Conservation (phyloP, 345 rosid genomes). For the Dimocarpus longan region DNA sequence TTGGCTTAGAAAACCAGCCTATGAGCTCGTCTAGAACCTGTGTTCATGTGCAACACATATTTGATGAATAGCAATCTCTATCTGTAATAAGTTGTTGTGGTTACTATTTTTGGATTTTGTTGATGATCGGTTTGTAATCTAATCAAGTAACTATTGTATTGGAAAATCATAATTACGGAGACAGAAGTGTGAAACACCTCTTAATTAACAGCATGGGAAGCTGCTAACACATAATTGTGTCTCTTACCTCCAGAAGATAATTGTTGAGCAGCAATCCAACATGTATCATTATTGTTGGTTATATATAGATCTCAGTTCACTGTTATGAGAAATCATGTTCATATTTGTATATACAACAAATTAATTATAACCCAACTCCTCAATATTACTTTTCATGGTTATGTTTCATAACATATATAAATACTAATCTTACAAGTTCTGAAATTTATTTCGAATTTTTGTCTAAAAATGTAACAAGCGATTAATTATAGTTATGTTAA, state of each 20-base stretch:
- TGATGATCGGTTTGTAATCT: neutral
- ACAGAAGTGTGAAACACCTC: slow-evolving; percentile 11
- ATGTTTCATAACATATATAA: too few relatives aligned
- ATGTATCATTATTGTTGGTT: slow-evolving; percentile 5
- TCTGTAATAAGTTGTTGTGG: neutral
- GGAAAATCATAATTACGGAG: neutral
- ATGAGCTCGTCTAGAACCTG: neutral
- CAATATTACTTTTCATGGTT: too few relatives aligned
- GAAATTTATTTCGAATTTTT: too few relatives aligned
- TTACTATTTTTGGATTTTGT: neutral
- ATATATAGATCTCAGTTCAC: neutral
- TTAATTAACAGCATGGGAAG: neutral
- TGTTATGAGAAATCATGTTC: neutral
- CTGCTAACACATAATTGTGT: slow-evolving; percentile 8
- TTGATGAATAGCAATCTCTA: neutral
- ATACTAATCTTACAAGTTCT: too few relatives aligned
- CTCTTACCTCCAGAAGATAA: neutral
- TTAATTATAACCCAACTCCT: neutral
- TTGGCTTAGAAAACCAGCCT: neutral
- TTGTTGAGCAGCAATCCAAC: slow-evolving; percentile 6
- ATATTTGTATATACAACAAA: too few relatives aligned
- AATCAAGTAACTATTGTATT: neutral
- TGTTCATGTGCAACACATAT: neutral
- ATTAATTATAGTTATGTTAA: too few relatives aligned
- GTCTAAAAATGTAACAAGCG: too few relatives aligned